A percentile compares a stretch with the other conserved stretches of the same genome.
phyloP scores from a whole-genome alignment of 495 filamentous ascomycete species.

The Penicillium egyptiacum region DNA sequence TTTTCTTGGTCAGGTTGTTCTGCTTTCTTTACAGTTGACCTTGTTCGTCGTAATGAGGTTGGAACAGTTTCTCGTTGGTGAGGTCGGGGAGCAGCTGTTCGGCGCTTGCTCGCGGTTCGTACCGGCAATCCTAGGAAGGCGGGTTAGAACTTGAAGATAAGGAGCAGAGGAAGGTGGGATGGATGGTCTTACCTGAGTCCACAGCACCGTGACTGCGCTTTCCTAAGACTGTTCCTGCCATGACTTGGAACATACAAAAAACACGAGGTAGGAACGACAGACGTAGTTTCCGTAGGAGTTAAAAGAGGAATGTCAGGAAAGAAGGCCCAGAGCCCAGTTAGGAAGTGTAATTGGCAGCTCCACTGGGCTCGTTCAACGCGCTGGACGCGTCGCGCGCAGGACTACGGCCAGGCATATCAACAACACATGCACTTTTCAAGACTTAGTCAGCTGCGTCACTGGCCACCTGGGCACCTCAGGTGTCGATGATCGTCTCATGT shows the following conservation, averaged over 20 bases:
- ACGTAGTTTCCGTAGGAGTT: constrained; percentile 2
- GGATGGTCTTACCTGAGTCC: constrained; percentile 50
- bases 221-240: constrained; percentile 58
- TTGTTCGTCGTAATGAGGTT: constrained; percentile 34
- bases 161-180: constrained; percentile 1
- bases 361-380: constrained; percentile 8
- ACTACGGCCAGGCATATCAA: neutral
- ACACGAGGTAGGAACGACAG: constrained; percentile 10
- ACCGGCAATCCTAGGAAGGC: constrained; percentile 35
- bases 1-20: constrained; percentile 33
- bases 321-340: constrained; percentile 9
- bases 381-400: constrained; percentile 20
- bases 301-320: constrained; percentile 11
- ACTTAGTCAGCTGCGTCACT: constrained; percentile 12
- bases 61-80: constrained; percentile 26
- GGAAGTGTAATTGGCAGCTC: constrained; percentile 13
- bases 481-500: constrained; percentile 10
- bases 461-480: neutral
- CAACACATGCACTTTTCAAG: constrained; percentile 5
- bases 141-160: constrained; percentile 11
- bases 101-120: constrained; percentile 63
- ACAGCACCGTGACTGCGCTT: constrained; percentile 63
- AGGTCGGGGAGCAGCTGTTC: constrained; percentile 46
- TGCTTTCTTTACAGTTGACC: constrained; percentile 33
- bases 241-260: constrained; percentile 26